These are phyloP conservation scores for Pyracantha coccinea DNA, from an alignment of 331 rosid genomes.

Conservation along the genomic window DNA sequence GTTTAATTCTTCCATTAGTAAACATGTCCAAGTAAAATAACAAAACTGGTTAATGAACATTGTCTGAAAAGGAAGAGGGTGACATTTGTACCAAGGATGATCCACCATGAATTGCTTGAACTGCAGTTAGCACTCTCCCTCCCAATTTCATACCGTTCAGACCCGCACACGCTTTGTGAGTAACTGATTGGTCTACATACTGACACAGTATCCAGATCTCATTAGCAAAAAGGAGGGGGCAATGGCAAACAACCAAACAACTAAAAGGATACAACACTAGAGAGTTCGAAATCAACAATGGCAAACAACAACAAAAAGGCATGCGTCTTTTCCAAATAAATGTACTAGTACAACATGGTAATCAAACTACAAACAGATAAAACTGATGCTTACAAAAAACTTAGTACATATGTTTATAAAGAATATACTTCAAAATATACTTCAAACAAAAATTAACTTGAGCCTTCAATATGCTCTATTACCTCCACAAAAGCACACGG, in stretches of 20 bases:
- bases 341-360: not conserved
- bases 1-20: constrained; percentile 6
- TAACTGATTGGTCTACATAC: constrained; percentile 73
- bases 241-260: not conserved
- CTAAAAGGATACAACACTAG: not conserved
- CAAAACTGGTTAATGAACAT: not conserved
- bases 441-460: not conserved
- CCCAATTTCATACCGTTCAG: constrained; percentile 87
- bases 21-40: constrained; percentile 10
- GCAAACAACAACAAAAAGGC: not conserved
- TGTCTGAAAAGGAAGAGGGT: not conserved
- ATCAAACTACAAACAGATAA: not conserved
- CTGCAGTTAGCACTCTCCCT: constrained; percentile 68
- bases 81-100: constrained; percentile 37
- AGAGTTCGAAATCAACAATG: not conserved
- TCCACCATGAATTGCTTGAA: constrained; percentile 51
- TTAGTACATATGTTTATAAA: not conserved
- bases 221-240: constrained; percentile 4
- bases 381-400: not conserved
- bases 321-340: not conserved
- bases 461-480: constrained; percentile 7
- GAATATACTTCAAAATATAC: not conserved
- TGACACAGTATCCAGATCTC: constrained; percentile 30
- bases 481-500: constrained; percentile 89
- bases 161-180: constrained; percentile 84